Evolutionary conservation across 2,329 filamentous ascomycete species (phyloP), one percentile per base, ranked within the genome.

Genomic region (Xylariaceae sp.): DNA sequence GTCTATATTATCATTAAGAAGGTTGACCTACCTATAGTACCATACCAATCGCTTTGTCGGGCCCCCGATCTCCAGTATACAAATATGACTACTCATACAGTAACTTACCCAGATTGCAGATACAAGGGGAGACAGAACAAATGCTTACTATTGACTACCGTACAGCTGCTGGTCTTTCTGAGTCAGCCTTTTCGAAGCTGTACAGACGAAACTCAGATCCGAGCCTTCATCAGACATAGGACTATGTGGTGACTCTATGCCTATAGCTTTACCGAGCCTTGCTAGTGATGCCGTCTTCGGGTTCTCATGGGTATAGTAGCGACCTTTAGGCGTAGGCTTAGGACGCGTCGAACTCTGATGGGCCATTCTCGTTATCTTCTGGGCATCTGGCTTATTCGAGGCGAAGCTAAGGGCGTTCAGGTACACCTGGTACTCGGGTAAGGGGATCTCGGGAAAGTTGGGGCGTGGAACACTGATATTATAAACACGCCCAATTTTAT

Each of bases 341-440:
- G 49, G 32, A 21, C 55, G 43, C 29, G 40, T 47, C 2, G 49
- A 45, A 21, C 44, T 40, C 26, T 18, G 47, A 3, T 18, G 47
- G 3, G 47, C 29, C 2, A 41, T 20, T 3, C 37, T 47, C n/a
- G 54, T n/a, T 29, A 48, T 32, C 48, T 23, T 49, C 10, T 21
- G 44, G 10, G 42, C 40, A 12, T 52, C 20, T 14, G 49, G 10
- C 5, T 56, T 42, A 4, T 41, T 41, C n/a, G 29, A 37, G 26
- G 52, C 57, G 14, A 49, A 52, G 26, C 41, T 53, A 12, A 55
- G 42, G 23, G 59, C 61, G 44, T 62, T 57, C 1, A 65, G 59
- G 37, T 65, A 65, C 2, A 57, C 57, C 20, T 59, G 61, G 21
- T 65, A 65, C 19, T 52, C 43, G 4, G 63, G 63, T 20, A 55